Conservation (phyloP, 169 alveolate species). For the Eimeria acervulina region DNA sequence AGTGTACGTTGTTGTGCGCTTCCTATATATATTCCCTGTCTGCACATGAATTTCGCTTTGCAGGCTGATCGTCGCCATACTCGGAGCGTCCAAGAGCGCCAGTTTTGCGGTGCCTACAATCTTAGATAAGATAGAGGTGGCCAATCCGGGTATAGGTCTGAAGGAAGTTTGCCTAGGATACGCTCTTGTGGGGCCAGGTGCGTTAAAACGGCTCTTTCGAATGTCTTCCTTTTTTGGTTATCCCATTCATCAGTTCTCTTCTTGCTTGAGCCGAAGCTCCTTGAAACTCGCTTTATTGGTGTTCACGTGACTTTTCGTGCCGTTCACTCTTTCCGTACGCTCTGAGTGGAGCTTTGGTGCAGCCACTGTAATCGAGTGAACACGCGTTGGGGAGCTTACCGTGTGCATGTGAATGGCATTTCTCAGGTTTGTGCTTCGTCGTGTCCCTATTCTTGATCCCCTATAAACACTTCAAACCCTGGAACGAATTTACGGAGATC, state of each 20-base stretch:
- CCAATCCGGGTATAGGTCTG: constrained; percentile 18
- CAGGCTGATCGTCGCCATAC: constrained; percentile 80
- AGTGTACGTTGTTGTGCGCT: background rate
- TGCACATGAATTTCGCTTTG: background rate
- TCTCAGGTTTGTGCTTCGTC: constrained; percentile 72
- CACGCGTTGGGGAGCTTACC: background rate
- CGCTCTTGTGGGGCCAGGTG: constrained; percentile 77
- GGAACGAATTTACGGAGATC: constrained; percentile 78
- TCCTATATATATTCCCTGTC: background rate
- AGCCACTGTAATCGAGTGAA: background rate
- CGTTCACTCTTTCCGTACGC: background rate
- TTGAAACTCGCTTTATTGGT: background rate
- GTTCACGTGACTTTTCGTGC: background rate
- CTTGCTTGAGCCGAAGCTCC: too few species aligned
- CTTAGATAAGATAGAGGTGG: constrained; percentile 68
- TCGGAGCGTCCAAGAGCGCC: constrained; percentile 84
- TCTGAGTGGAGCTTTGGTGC: background rate
- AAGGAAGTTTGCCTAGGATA: constrained; percentile 76
- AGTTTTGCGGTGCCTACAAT: constrained; percentile 84
- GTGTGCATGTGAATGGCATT: background rate
- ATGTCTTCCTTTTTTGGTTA: background rate
- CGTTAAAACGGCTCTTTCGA: background rate
- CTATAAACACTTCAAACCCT: constrained; percentile 78
- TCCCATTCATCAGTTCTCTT: background rate
- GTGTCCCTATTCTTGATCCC: constrained; percentile 58